Evolutionary conservation across 768 basidiomycete genomes (phyloP).

Genomic region (Lactarius pseudohatsudake): DNA sequence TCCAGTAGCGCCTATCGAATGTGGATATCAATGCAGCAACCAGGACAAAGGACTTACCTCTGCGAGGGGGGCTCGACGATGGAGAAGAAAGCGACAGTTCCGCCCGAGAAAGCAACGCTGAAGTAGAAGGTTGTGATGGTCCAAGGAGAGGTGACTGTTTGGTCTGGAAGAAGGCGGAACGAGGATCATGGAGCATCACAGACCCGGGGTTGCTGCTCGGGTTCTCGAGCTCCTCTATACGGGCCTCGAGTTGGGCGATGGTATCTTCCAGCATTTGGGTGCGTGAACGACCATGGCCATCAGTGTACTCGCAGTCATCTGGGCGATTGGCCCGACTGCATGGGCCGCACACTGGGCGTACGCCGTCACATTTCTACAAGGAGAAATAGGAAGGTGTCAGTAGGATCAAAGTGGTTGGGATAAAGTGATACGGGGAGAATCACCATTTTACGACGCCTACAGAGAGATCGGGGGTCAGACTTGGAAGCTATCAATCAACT

Average conservation of each 20-base stretch:
- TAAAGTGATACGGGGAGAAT: background rate
- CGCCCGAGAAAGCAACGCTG: background rate
- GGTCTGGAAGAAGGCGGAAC: slow-evolving; percentile 13
- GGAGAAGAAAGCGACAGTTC: slow-evolving; percentile 16
- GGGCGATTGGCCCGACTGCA: slow-evolving; percentile 56
- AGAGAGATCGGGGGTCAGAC: background rate
- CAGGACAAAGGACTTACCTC: slow-evolving; percentile 1
- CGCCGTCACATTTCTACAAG: slow-evolving; percentile 64
- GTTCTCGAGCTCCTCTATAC: slow-evolving; percentile 39
- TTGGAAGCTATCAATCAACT: background rate
- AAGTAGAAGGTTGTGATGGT: background rate
- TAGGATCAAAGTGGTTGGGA: background rate
- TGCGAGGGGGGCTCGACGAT: slow-evolving; percentile 23
- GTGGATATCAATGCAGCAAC: slow-evolving; percentile 4
- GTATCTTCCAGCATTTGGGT: slow-evolving; percentile 61
- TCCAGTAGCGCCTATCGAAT: background rate
- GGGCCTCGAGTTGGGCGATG: slow-evolving; percentile 52
- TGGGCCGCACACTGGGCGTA: slow-evolving; percentile 62
- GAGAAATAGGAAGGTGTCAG: background rate
- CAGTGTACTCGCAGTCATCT: slow-evolving; percentile 70
- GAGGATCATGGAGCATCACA: slow-evolving; percentile 30
- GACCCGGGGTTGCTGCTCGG: slow-evolving; percentile 15
- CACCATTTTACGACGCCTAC: slow-evolving; percentile 29
- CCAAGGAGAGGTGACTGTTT: slow-evolving; percentile 14
- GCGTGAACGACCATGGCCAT: slow-evolving; percentile 57